Evolutionary conservation across 2,329 filamentous ascomycete genomes (phyloP), one percentile per base, ranked within the genome.

Genomic region (Neopestalotiopsis sp.): DNA sequence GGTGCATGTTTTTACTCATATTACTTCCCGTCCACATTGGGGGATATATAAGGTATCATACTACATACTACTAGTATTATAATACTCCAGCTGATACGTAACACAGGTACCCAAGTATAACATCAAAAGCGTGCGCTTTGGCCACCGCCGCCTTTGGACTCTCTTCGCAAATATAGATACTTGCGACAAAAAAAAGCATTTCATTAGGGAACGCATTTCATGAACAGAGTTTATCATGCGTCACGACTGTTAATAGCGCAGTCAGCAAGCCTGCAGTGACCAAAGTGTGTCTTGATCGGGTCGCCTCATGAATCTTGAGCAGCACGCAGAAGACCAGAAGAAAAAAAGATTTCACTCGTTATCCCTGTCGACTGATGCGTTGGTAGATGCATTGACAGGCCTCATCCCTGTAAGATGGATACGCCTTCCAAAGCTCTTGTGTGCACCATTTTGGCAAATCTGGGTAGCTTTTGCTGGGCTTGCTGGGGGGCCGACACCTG

Each of bases 381-480:
- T 53, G 45, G 45, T 53, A 53, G 17, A 53, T 53, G n/a, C 45
- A 53, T 53, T 53, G 45, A 53, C 45, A 53, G 45, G 45, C 45
- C 20, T 53, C 17, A 53, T 17, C 45, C 45, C 45, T 53, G 45
- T 53, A 53, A 7, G 9, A 53, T n/a, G 45, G 45, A n/a, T 24
- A 53, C 34, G 10, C 34, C 34, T 38, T 7, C 34, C 10, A 38
- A 38, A 38, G 34, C 49, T n/a, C 57, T 28, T n/a, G 57, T 34
- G 20, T 34, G 30, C 24, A 30, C 14, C 14, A 40, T 34, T 14
- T 13, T 62, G 30, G 17, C 9, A 42, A 14, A 6, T 42, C n/a
- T 61, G 24, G 24, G 24, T 28, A 28, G 59, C 59, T 45, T 24
- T 28, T 49, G 38, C 32, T 45, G 32, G 24, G 24, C 24, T 17